Conservation (phyloP, 139 green algal species). For the Mesostigma viride region DNA sequence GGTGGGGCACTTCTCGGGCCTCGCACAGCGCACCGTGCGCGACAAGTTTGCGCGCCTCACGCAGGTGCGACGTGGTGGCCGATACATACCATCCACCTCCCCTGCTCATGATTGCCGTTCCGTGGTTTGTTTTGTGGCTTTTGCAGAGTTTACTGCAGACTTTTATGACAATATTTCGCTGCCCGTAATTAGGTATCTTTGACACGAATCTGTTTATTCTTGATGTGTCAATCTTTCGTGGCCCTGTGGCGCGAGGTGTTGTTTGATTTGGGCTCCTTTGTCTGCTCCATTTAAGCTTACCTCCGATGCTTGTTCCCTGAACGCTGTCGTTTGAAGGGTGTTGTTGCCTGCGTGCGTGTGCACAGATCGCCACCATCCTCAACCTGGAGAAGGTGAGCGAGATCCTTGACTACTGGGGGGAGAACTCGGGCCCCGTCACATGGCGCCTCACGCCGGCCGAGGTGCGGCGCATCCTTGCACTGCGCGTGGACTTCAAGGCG, state of each 20-base stretch:
- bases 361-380: constrained; percentile 75
- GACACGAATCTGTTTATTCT: too few species aligned
- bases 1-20: constrained; percentile 50
- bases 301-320: too few species aligned
- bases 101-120: not conserved
- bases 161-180: too few species aligned
- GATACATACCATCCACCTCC: not conserved
- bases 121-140: too few species aligned
- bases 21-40: constrained; percentile 64
- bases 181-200: too few species aligned
- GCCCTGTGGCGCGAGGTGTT: too few species aligned
- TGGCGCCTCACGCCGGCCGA: constrained; percentile 72
- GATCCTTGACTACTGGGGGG: constrained; percentile 71
- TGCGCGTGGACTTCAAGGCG: constrained; percentile 60
- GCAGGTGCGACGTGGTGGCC: not conserved
- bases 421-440: constrained; percentile 49
- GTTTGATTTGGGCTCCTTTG: too few species aligned
- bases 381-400: constrained; percentile 71
- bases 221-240: too few species aligned
- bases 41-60: constrained; percentile 83
- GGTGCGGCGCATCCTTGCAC: constrained; percentile 52
- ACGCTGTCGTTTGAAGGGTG: too few species aligned
- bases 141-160: too few species aligned
- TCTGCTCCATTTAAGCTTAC: too few species aligned
- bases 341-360: not conserved